Conservation (phyloP, 2,329 filamentous ascomycete genomes). For the Aspergillus neotritici region DNA sequence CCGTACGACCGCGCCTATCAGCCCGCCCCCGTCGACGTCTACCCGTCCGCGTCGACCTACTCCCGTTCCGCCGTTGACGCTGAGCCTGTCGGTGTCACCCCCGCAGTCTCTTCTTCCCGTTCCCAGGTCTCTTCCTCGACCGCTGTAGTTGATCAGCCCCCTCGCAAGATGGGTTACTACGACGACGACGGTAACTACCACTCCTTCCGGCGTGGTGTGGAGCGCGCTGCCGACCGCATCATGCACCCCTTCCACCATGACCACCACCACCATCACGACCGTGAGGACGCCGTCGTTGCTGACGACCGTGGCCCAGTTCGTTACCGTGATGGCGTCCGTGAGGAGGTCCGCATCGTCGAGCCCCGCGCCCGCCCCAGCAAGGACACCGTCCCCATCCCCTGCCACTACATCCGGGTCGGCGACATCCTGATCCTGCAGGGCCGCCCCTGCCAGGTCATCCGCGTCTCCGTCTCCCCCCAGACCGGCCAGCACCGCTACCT, state of each 20-base stretch:
- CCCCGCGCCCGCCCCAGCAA: conserved; percentile 47
- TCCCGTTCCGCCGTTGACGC: conserved; percentile 24
- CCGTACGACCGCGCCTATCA: conserved; percentile 28
- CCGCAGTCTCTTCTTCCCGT: conserved; percentile 37
- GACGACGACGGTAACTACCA: conserved; percentile 73
- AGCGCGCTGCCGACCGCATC: conserved; percentile 61
- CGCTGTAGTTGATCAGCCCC: conserved; percentile 49
- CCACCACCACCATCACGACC: conserved; percentile 30
- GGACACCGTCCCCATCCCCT: conserved; percentile 95
- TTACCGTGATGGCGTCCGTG: conserved; percentile 39
- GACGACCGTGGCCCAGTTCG: conserved; percentile 43
- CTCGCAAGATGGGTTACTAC: conserved; percentile 71
- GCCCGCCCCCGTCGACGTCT: conserved; percentile 38
- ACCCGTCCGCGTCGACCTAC: conserved; percentile 33
- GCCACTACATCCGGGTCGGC: conserved; percentile 98
- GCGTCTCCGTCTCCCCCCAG: conserved; percentile 95
- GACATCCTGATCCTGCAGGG: conserved; percentile 98
- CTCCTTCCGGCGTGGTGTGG: conserved; percentile 65
- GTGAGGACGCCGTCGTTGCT: conserved; percentile 38
- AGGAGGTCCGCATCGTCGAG: conserved; percentile 48
- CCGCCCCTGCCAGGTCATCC: conserved; percentile 99
- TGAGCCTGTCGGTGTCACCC: conserved; percentile 27
- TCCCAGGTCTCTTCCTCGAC: conserved; percentile 46
- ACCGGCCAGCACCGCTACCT: conserved; percentile 99
- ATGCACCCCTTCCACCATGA: conserved; percentile 54